phyloP scores from a whole-genome alignment of 2,329 filamentous ascomycete genomes.

The Ophiobolus disseminans region DNA sequence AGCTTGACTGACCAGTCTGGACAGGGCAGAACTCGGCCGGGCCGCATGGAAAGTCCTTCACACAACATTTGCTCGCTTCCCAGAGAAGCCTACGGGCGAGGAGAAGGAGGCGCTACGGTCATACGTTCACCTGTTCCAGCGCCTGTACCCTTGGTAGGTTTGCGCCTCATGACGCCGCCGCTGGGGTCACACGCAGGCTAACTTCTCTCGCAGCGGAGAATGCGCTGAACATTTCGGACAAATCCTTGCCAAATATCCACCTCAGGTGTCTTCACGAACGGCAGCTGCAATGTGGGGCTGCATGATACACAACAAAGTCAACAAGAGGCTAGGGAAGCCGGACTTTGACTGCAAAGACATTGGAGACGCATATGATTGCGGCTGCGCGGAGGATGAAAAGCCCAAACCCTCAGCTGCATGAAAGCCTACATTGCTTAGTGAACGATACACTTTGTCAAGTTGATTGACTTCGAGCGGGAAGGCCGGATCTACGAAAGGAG shows the following conservation, averaged over 20 bases:
- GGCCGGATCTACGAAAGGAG: too few relatives aligned
- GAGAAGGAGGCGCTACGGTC: constrained; percentile 66
- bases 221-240: constrained; percentile 69
- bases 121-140: constrained; percentile 69
- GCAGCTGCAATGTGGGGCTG: constrained; percentile 71
- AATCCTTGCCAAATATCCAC: constrained; percentile 67
- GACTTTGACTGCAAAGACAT: constrained; percentile 70
- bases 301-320: constrained; percentile 71
- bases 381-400: constrained; percentile 1
- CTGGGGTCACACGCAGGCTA: constrained; percentile 32
- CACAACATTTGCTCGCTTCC: constrained; percentile 71
- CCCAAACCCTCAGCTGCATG: too few relatives aligned
- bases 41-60: constrained; percentile 72
- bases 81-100: constrained; percentile 66
- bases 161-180: constrained; percentile 21
- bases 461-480: too few relatives aligned
- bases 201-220: constrained; percentile 60
- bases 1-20: constrained; percentile 26
- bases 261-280: constrained; percentile 67
- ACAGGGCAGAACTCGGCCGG: constrained; percentile 67
- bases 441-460: too few relatives aligned
- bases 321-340: constrained; percentile 66
- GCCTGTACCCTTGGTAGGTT: constrained; percentile 68
- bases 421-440: too few relatives aligned
- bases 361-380: constrained; percentile 72